Evolutionary conservation across 768 basidiomycete genomes (phyloP).

Genomic region (Suillus tomentosus): DNA sequence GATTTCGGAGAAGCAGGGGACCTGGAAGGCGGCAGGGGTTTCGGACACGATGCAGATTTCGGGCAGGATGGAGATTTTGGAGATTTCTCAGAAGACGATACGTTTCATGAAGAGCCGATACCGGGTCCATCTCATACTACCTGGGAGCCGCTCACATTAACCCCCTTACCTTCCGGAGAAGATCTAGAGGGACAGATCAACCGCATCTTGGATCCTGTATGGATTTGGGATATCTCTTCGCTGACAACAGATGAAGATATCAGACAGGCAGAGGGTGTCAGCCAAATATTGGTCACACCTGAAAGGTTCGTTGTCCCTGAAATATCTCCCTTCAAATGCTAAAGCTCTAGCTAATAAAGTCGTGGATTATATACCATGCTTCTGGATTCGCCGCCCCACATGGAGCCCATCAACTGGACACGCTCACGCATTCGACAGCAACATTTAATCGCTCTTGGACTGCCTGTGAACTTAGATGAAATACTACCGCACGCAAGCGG

Average conservation of each 20-base stretch:
- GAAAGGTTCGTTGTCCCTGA: constrained; percentile 57
- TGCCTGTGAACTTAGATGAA: constrained; percentile 95
- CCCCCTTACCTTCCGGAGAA: constrained; percentile 60
- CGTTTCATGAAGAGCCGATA: constrained; percentile 28
- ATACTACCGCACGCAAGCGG: constrained; percentile 69
- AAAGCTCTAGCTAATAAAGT: constrained; percentile 41
- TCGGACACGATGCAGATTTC: constrained; percentile 37
- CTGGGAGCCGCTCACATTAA: constrained; percentile 66
- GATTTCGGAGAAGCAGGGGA: constrained; percentile 75
- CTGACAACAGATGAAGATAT: constrained; percentile 70
- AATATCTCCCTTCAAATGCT: constrained; percentile 25
- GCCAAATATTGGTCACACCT: constrained; percentile 73
- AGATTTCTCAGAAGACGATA: constrained; percentile 36
- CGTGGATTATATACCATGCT: constrained; percentile 78
- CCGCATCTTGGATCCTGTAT: constrained; percentile 65
- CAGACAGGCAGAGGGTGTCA: constrained; percentile 77
- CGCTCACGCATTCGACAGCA: constrained; percentile 89
- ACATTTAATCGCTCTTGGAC: constrained; percentile 87
- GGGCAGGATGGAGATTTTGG: constrained; percentile 38
- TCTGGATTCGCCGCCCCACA: constrained; percentile 69
- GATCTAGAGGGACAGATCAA: constrained; percentile 65
- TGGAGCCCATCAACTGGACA: constrained; percentile 91
- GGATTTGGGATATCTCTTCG: constrained; percentile 53
- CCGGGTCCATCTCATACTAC: constrained; percentile 44
- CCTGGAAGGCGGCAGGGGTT: constrained; percentile 15